Conservation (phyloP, 1,284 basidiomycete genomes). For the Mixia osmundae region DNA sequence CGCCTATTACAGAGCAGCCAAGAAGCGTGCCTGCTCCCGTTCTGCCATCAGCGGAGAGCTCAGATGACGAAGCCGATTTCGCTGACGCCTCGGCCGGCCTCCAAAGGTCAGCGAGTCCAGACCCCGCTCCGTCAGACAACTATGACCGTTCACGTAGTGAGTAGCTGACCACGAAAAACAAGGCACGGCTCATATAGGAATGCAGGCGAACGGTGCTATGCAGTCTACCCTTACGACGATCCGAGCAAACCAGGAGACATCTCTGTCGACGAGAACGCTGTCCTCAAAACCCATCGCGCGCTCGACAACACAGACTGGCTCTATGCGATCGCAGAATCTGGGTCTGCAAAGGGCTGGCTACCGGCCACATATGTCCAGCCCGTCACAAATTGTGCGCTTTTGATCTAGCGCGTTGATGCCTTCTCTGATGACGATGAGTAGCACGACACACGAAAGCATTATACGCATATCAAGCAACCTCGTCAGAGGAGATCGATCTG, state of each 20-base stretch:
- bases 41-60: too few relatives aligned
- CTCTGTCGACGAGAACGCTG: conserved; percentile 54
- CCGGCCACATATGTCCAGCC: conserved; percentile 62
- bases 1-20: too few relatives aligned
- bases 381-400: not conserved
- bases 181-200: too few relatives aligned
- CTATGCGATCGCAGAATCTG: conserved; percentile 28
- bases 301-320: conserved; percentile 63
- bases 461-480: conserved; percentile 45
- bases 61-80: too few relatives aligned
- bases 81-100: too few relatives aligned
- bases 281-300: conserved; percentile 59
- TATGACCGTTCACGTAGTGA: too few relatives aligned
- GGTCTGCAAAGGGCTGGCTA: conserved; percentile 68
- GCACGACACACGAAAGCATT: conserved; percentile 46
- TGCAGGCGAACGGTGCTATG: too few relatives aligned
- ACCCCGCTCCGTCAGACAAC: too few relatives aligned
- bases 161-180: too few relatives aligned
- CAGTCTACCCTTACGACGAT: conserved; percentile 14
- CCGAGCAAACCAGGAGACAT: conserved; percentile 44
- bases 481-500: conserved; percentile 58
- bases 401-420: not conserved
- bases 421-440: not conserved
- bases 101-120: too few relatives aligned
- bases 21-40: too few relatives aligned